These are phyloP conservation scores for Aspergillus hancockii DNA, from an alignment of 495 filamentous ascomycete species.

Conservation along the genomic window DNA sequence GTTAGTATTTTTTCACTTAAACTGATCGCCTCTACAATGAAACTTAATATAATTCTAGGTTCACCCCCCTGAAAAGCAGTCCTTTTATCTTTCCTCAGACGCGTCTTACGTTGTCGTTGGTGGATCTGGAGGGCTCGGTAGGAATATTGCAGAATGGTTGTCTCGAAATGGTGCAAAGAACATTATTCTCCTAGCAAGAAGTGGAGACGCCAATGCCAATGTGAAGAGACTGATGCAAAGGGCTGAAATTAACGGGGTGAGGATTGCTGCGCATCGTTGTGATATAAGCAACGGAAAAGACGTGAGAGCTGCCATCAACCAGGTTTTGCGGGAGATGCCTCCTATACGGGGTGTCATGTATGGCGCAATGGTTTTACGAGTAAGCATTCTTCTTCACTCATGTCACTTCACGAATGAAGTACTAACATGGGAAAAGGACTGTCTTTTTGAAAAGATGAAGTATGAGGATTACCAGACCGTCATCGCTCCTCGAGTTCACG, in stretches of 20 bases:
- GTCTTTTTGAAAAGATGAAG: slow-evolving; percentile 47
- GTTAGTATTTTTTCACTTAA: not conserved
- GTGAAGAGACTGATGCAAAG: slow-evolving; percentile 37
- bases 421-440: slow-evolving; percentile 31
- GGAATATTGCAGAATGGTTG: slow-evolving; percentile 61
- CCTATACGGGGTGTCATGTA: slow-evolving; percentile 41
- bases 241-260: slow-evolving; percentile 31
- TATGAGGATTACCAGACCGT: slow-evolving; percentile 42
- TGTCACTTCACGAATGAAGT: not conserved
- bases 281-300: slow-evolving; percentile 25
- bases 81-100: slow-evolving; percentile 23
- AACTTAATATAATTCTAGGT: slow-evolving; percentile 18
- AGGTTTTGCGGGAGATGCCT: slow-evolving; percentile 20
- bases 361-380: slow-evolving; percentile 42
- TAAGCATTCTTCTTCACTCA: slow-evolving; percentile 9
- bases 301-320: slow-evolving; percentile 22
- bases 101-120: slow-evolving; percentile 50
- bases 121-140: slow-evolving; percentile 61
- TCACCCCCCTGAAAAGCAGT: slow-evolving; percentile 25
- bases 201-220: slow-evolving; percentile 27
- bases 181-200: slow-evolving; percentile 51
- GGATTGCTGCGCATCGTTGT: slow-evolving; percentile 28
- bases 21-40: not conserved
- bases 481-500: slow-evolving; percentile 47
- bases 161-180: slow-evolving; percentile 56